Evolutionary conservation across 345 rosid genomes (phyloP), one percentile per base, ranked within the genome.

Genomic region (Lagerstroemia speciosa): DNA sequence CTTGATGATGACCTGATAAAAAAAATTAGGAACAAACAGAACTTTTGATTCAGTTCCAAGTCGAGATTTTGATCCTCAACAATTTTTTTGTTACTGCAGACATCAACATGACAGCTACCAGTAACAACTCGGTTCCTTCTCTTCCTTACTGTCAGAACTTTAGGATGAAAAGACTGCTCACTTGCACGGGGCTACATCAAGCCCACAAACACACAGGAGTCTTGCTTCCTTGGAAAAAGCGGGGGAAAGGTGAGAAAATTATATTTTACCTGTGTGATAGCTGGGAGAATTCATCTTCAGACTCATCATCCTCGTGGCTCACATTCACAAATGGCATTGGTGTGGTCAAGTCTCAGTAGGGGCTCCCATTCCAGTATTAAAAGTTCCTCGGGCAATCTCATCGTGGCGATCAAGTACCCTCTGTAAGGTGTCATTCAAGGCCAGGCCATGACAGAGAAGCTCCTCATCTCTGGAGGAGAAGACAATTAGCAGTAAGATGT

Each of bases 241-340:
- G 33, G 29, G 15, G 22, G 4, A 33, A 64, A 38, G 40, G 7
- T 5, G 7, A 22, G 12, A 60, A 14, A 50, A 40, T n/a, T n/a
- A 29, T 27, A 24, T 6, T 50, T 62, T 64, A 89, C 99, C 99
- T 88, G 83, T 81, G 93, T 52, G 96, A 82, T 71, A 91, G 82
- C 85, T 88, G 96, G 57, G 84, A 8, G 78, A 89, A 86, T 66
- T 89, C 98, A 80, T 94, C 98, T 69, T 94, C 98, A 1, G 85
- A 85, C 58, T 89, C 99, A 76, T 91, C 96, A 67, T 88, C 96
- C 1, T 87, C 96, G 36, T 86, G 92, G 79, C 80, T 84, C 64
- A 86, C 82, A 82, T 83, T 81, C 52, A 89, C 84, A 73, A 83
- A 69, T 29, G 93, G 92, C 73, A 85, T 66, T 24, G 95, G 90